These are phyloP conservation scores for Rhizophagus clarus DNA, from an alignment of 192 early-diverging fungal species.

Conservation along the genomic window DNA sequence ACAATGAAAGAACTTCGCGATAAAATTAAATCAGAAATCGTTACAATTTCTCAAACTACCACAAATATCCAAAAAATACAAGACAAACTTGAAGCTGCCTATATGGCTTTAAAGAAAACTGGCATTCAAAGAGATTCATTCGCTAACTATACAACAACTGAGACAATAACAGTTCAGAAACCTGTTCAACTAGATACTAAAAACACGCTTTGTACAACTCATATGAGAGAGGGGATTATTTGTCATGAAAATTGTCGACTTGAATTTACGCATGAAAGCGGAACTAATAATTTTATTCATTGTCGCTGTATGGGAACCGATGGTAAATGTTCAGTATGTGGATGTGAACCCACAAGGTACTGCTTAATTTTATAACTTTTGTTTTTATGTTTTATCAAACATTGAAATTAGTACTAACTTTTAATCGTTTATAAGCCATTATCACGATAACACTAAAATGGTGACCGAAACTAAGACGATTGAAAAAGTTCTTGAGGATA, in stretches of 20 bases:
- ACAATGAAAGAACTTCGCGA: neutral
- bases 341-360: slow-evolving; percentile 7
- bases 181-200: neutral
- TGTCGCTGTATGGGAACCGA: neutral
- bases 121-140: neutral
- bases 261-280: neutral
- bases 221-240: neutral
- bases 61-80: neutral
- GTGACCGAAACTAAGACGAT: neutral
- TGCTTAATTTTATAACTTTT: neutral
- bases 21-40: slow-evolving; percentile 3
- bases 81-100: neutral
- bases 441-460: slow-evolving; percentile 1
- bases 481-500: slow-evolving; percentile 10
- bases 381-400: neutral
- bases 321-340: neutral
- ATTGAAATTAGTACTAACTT: too few relatives aligned
- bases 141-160: slow-evolving; percentile 14
- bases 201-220: neutral
- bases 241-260: slow-evolving; percentile 17
- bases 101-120: neutral
- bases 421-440: neutral
- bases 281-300: neutral
- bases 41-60: neutral
- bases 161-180: neutral